These are phyloP conservation scores for Vigna mungo DNA, from an alignment of 306 rosid genomes.

Conservation along the genomic window DNA sequence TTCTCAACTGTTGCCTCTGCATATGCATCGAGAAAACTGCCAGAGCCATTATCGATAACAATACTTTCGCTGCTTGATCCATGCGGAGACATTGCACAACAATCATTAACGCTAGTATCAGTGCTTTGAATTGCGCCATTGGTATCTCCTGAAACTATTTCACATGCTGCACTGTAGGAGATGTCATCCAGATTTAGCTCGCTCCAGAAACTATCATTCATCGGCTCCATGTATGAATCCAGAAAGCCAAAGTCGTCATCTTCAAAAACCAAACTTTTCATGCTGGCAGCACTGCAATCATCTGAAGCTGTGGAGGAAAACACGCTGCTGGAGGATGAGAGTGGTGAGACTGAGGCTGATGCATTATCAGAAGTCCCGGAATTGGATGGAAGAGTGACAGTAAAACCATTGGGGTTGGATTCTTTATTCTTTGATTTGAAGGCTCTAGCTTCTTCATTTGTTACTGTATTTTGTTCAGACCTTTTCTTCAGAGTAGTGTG, in stretches of 20 bases:
- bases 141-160: not conserved
- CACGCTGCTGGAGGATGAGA: conserved; percentile 29
- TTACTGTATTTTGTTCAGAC: not conserved
- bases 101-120: not conserved
- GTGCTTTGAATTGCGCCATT: not conserved
- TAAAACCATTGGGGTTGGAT: not conserved
- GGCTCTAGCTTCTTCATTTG: conserved; percentile 3
- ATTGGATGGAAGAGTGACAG: conserved; percentile 8
- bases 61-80: not conserved
- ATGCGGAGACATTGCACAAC: conserved; percentile 24
- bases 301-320: conserved; percentile 32
- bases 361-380: conserved; percentile 33
- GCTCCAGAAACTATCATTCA: conserved; percentile 42
- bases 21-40: conserved; percentile 24
- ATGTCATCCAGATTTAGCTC: conserved; percentile 28
- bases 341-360: conserved; percentile 6
- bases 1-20: conserved; percentile 12
- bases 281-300: not conserved
- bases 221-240: not conserved
- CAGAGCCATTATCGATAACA: not conserved
- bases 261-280: conserved; percentile 24
- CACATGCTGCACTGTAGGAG: not conserved
- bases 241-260: conserved; percentile 51
- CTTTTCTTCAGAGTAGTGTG: conserved; percentile 49
- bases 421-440: conserved; percentile 28